A percentile compares a stretch with the other conserved stretches of the same genome.
phyloP scores from a whole-genome alignment of 2,329 filamentous ascomycete species.

The Reticulascus tulasneorum region DNA sequence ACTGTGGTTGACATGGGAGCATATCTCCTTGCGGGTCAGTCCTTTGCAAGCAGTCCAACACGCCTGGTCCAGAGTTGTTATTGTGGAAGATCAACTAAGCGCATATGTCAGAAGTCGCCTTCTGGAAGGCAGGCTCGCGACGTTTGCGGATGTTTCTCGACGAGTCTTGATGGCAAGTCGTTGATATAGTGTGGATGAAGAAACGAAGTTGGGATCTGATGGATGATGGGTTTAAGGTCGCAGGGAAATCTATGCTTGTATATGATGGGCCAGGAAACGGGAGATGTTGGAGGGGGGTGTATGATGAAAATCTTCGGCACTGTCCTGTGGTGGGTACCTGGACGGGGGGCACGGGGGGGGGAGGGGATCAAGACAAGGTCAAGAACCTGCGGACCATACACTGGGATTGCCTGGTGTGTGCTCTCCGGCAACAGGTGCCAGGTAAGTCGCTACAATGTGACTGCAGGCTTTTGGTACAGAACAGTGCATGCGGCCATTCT shows the following conservation, averaged over 20 bases:
- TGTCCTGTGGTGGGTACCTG: conserved; percentile 40
- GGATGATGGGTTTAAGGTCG: conserved; percentile 29
- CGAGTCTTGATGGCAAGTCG: conserved; percentile 6
- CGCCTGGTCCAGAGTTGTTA: conserved; percentile 4
- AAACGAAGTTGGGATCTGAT: conserved; percentile 22
- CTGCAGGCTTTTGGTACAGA: conserved; percentile 8
- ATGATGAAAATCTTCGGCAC: conserved; percentile 45
- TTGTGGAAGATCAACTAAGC: conserved; percentile 8
- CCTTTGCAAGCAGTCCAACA: conserved; percentile 12
- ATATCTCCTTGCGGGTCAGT: conserved; percentile 32
- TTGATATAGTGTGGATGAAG: conserved; percentile 12
- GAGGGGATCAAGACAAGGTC: conserved; percentile 17
- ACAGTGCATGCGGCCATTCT: conserved; percentile 42
- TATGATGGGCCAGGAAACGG: conserved; percentile 38
- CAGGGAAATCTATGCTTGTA: conserved; percentile 47
- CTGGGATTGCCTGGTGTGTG: conserved; percentile 27
- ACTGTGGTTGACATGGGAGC: conserved; percentile 58
- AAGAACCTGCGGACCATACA: conserved; percentile 20
- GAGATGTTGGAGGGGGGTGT: conserved; percentile 45
- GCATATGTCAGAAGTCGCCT: background rate
- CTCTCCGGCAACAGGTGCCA: conserved; percentile 24
- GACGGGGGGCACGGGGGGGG: conserved; percentile 12
- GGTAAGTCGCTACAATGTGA: conserved; percentile 7
- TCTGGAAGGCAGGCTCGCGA: background rate
- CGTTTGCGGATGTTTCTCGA: background rate